These are phyloP conservation scores for Leptomonas pyrrhocoris DNA, from an alignment of 208 protist genomes.

Conservation along the genomic window DNA sequence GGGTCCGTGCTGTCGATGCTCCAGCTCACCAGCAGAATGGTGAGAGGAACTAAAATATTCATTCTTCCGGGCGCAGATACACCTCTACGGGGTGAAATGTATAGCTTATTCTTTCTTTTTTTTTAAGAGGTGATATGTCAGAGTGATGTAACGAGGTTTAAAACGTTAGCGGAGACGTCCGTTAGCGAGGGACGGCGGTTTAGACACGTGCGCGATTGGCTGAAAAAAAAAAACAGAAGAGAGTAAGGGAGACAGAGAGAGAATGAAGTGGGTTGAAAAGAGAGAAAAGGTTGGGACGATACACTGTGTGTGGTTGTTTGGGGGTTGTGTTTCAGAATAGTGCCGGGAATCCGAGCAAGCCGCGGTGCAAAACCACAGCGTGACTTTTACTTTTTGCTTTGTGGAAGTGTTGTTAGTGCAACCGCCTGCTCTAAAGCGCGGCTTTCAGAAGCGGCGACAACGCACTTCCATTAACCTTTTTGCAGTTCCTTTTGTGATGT, in stretches of 20 bases:
- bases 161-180: too few relatives aligned
- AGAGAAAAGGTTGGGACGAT: background rate
- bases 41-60: conserved; percentile 73
- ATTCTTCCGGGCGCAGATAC: conserved; percentile 31
- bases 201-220: too few relatives aligned
- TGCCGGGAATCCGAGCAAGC: too few relatives aligned
- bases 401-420: background rate
- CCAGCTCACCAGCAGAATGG: conserved; percentile 77
- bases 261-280: conserved; percentile 2
- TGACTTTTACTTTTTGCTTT: background rate
- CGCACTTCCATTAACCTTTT: background rate
- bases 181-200: too few relatives aligned
- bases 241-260: background rate
- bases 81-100: too few relatives aligned
- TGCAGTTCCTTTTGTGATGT: conserved; percentile 6
- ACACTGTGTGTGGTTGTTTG: too few relatives aligned
- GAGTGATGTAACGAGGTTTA: too few relatives aligned
- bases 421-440: background rate
- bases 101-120: too few relatives aligned
- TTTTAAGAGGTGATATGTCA: too few relatives aligned
- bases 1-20: conserved; percentile 87
- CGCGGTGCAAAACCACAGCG: background rate
- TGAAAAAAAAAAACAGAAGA: background rate
- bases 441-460: background rate
- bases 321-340: too few relatives aligned